Evolutionary conservation across 495 filamentous ascomycete species (phyloP).

Genomic region (Evansstolkia leycettana): DNA sequence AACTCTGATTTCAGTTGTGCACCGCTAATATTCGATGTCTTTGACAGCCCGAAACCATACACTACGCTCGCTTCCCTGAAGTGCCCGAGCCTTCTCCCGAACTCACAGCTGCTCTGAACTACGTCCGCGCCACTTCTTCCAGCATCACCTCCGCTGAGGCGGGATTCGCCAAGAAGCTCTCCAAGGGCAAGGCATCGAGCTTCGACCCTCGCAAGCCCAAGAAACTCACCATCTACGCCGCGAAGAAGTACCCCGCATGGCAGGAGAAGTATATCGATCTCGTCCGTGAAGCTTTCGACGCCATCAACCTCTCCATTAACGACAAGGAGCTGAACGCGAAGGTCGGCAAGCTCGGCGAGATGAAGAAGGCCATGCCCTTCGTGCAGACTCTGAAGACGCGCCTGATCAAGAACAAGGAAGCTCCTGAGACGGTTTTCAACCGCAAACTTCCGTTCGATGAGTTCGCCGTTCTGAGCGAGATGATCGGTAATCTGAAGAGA

Average conservation of each 20-base stretch:
- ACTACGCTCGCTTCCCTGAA: conserved; percentile 65
- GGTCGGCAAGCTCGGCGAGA: conserved; percentile 70
- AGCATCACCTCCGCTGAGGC: conserved; percentile 83
- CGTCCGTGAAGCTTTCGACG: conserved; percentile 52
- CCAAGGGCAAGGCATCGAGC: conserved; percentile 68
- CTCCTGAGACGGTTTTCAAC: conserved; percentile 55
- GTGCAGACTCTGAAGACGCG: conserved; percentile 77
- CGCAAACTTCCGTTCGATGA: conserved; percentile 82
- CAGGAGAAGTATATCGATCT: conserved; percentile 85
- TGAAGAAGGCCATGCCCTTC: conserved; percentile 98
- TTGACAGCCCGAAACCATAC: conserved; percentile 48
- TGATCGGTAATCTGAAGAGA: conserved; percentile 45
- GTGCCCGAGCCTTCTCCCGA: conserved; percentile 47
- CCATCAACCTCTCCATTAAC: conserved; percentile 43
- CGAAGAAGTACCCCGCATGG: conserved; percentile 71
- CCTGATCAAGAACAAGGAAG: conserved; percentile 45
- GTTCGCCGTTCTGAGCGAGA: conserved; percentile 50
- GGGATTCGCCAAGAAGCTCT: conserved; percentile 65
- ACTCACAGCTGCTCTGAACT: conserved; percentile 66
- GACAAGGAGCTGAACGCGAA: conserved; percentile 69
- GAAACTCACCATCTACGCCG: conserved; percentile 77
- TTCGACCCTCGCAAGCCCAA: conserved; percentile 90
- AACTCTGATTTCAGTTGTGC: neutral
- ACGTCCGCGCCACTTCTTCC: conserved; percentile 61
- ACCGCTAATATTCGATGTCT: neutral